These are phyloP conservation scores for Salvia miltiorrhiza DNA, from an alignment of 257 asterid species.

Conservation along the genomic window DNA sequence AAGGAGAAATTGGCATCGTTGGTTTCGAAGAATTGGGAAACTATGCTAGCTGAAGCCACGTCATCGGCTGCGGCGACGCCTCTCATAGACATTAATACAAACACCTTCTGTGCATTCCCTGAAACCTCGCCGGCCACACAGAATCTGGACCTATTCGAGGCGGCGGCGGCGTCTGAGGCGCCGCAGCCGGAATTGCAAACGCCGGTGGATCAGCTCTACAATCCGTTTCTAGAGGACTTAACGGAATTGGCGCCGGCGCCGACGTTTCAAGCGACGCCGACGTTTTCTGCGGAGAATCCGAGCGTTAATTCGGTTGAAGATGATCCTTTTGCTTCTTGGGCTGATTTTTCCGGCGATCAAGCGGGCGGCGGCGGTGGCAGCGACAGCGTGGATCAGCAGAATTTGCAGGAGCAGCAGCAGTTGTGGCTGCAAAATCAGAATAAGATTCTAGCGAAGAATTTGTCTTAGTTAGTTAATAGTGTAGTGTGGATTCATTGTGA, in stretches of 20 bases:
- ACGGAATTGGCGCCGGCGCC: conserved; percentile 24
- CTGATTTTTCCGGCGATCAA: conserved; percentile 25
- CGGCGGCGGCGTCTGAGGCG: conserved; percentile 21
- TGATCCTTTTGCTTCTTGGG: conserved; percentile 49
- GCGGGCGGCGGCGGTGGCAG: conserved; percentile 21
- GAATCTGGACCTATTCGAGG: conserved; percentile 24
- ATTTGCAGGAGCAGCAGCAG: conserved; percentile 46
- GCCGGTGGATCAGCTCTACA: conserved; percentile 33
- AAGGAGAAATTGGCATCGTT: conserved; percentile 3
- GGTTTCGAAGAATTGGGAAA: conserved; percentile 45
- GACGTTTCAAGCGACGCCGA: conserved; percentile 44
- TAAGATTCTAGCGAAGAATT: conserved; percentile 63
- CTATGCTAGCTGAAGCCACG: conserved; percentile 37
- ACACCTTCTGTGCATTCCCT: conserved; percentile 29
- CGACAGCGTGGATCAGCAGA: conserved; percentile 35
- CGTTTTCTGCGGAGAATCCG: conserved; percentile 43
- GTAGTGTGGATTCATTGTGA: neutral
- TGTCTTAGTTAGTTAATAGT: conserved; percentile 5
- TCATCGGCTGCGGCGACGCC: neutral
- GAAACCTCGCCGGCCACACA: neutral
- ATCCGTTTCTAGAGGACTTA: conserved; percentile 60
- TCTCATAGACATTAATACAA: conserved; percentile 20
- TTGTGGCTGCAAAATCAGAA: conserved; percentile 76
- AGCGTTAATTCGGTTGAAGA: conserved; percentile 20
- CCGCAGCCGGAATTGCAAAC: conserved; percentile 6